Conservation (phyloP, 108 stramenopile species). For the Parietichytrium sp. region DNA sequence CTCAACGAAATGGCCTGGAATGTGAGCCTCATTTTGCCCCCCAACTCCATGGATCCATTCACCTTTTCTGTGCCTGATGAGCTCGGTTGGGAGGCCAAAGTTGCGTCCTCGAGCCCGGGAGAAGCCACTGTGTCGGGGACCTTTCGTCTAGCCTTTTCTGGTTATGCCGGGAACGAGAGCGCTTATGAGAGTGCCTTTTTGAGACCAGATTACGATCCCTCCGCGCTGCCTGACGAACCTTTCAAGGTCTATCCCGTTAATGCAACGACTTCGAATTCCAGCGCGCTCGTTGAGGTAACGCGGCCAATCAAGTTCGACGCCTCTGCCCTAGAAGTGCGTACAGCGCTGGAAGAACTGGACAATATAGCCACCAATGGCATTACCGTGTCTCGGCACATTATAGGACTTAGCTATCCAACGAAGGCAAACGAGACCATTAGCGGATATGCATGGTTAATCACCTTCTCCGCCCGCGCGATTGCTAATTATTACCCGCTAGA, state of each 20-base stretch:
- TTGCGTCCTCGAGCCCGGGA: not conserved
- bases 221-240: no score
- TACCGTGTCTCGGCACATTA: not conserved
- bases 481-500: no score
- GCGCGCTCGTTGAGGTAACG: not conserved
- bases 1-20: not conserved
- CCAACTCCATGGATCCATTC: not conserved
- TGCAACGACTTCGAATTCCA: not conserved
- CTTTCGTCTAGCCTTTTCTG: slow-evolving; percentile 26
- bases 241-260: no score
- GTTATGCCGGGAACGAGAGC: not conserved
- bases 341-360: slow-evolving; percentile 3
- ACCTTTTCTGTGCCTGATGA: not conserved
- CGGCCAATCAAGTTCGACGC: not conserved
- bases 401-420: not conserved
- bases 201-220: not conserved
- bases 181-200: not conserved
- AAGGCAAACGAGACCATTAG: not conserved
- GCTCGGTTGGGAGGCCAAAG: not conserved
- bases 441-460: not conserved
- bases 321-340: not conserved
- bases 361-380: not conserved
- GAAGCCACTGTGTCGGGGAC: not conserved
- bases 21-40: not conserved
- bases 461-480: not conserved